Conservation (phyloP, 2,329 filamentous ascomycete genomes). For the Cladophialophora carrionii region DNA sequence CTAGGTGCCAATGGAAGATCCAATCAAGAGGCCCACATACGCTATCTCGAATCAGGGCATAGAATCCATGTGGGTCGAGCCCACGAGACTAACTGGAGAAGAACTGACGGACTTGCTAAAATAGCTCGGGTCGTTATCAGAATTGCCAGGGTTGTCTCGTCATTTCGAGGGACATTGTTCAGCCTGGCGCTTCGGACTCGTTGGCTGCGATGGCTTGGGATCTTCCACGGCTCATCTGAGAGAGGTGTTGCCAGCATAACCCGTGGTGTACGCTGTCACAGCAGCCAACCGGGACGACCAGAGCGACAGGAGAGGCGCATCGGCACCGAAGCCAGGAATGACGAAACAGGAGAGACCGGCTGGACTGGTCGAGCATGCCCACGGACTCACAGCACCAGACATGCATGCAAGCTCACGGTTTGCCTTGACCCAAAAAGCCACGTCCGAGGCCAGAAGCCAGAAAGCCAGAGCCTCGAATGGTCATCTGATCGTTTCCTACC, state of each 20-base stretch:
- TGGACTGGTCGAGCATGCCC: background rate
- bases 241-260: background rate
- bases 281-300: background rate
- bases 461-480: constrained; percentile 6
- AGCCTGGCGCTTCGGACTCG: background rate
- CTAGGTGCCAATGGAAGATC: constrained; percentile 14
- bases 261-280: no score
- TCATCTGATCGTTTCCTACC: constrained; percentile 12
- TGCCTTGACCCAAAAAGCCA: background rate
- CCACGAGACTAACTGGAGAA: constrained; percentile 18
- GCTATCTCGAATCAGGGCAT: constrained; percentile 19
- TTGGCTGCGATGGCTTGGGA: background rate
- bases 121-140: constrained; percentile 12
- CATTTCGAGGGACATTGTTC: background rate
- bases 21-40: constrained; percentile 22
- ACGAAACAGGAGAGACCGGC: background rate
- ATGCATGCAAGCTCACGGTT: constrained; percentile 6
- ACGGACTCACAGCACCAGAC: background rate
- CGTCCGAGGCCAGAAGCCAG: background rate
- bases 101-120: constrained; percentile 17
- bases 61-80: constrained; percentile 18
- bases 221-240: background rate
- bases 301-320: background rate
- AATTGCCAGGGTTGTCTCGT: constrained; percentile 4
- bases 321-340: background rate